These are phyloP conservation scores for Pseudopyrenochaeta lycopersici DNA, from an alignment of 2,329 filamentous ascomycete genomes.

Conservation along the genomic window DNA sequence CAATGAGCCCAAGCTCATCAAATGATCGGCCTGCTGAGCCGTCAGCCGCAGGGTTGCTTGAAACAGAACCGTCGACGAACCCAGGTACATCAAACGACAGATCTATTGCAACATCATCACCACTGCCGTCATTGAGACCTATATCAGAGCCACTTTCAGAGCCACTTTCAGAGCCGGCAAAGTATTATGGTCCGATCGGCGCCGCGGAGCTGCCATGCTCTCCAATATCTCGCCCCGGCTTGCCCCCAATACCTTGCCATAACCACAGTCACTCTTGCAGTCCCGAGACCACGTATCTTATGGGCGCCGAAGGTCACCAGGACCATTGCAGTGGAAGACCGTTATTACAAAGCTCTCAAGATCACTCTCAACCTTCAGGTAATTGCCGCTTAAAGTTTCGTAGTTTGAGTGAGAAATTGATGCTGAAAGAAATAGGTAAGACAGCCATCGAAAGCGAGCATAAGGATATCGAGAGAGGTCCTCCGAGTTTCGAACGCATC, in stretches of 20 bases:
- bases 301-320: neutral
- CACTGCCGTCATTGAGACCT: too few species aligned
- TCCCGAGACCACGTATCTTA: neutral
- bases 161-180: neutral
- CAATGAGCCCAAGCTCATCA: neutral
- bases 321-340: neutral
- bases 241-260: neutral
- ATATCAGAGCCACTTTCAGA: neutral
- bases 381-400: conserved; percentile 17
- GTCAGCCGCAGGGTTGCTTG: neutral
- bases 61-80: neutral
- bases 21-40: neutral
- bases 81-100: too few species aligned
- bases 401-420: neutral
- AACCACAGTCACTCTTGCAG: neutral
- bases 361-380: conserved; percentile 11
- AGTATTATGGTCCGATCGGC: neutral
- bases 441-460: neutral
- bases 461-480: conserved; percentile 26
- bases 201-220: neutral
- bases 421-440: conserved; percentile 14
- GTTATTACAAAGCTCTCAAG: neutral
- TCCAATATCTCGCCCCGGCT: neutral
- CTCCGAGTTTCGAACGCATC: conserved; percentile 60
- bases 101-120: too few species aligned